phyloP scores from a whole-genome alignment of 1,284 basidiomycete genomes.

The Omphalotus olearius region DNA sequence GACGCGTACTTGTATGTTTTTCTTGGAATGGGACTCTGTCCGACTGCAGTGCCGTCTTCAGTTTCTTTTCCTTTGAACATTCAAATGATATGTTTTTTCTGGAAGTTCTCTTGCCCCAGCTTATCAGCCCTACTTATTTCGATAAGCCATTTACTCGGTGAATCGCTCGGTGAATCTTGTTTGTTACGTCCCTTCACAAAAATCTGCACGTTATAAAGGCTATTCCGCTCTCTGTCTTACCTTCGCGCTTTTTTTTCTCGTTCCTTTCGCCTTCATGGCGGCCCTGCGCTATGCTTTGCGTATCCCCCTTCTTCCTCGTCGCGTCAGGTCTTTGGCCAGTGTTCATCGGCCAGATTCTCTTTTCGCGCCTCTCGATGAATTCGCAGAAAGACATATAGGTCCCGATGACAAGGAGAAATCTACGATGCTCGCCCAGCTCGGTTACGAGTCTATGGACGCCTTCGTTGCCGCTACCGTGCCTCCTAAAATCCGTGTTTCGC shows the following conservation, averaged over 20 bases:
- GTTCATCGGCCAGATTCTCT: constrained; percentile 53
- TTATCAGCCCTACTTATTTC: constrained; percentile 22
- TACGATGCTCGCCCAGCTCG: constrained; percentile 77
- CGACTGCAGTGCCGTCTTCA: no score
- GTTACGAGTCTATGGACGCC: constrained; percentile 82
- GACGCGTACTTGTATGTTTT: no score
- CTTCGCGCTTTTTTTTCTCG: constrained; percentile 7
- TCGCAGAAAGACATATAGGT: constrained; percentile 86
- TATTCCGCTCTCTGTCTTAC: constrained; percentile 19
- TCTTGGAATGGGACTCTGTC: no score
- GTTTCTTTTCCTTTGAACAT: not conserved
- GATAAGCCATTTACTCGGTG: constrained; percentile 54
- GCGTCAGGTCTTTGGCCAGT: constrained; percentile 47
- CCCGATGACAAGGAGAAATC: constrained; percentile 75
- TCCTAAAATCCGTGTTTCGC: constrained; percentile 67
- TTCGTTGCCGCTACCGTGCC: constrained; percentile 85
- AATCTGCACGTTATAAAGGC: not conserved
- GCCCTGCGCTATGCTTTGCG: constrained; percentile 41
- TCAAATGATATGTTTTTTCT: not conserved
- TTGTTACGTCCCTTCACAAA: not conserved
- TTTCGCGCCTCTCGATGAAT: constrained; percentile 84
- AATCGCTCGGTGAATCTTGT: constrained; percentile 53
- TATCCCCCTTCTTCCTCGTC: constrained; percentile 24
- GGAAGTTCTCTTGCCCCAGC: constrained; percentile 20
- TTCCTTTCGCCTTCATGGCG: constrained; percentile 33